These are phyloP conservation scores for Fonsecaea nubica DNA, from an alignment of 2,329 filamentous ascomycete species.

Conservation along the genomic window DNA sequence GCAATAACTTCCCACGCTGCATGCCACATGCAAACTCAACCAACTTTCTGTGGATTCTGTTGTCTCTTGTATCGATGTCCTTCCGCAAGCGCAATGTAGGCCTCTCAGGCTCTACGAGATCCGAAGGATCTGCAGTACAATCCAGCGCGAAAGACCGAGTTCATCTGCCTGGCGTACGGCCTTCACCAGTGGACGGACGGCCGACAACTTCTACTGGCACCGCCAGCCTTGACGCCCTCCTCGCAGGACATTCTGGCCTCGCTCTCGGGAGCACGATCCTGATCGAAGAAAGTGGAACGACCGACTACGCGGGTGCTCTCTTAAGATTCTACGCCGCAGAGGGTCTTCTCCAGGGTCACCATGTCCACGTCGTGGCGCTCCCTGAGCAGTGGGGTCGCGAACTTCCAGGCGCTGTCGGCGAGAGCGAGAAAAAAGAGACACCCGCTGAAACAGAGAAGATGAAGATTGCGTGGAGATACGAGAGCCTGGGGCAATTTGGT, in stretches of 20 bases:
- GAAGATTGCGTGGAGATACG: conserved; percentile 99
- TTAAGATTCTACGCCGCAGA: conserved; percentile 91
- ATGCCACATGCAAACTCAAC: too few species aligned
- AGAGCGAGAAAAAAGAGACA: conserved; percentile 56
- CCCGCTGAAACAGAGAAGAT: conserved; percentile 71
- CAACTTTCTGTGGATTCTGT: not conserved
- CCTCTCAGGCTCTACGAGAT: conserved; percentile 52
- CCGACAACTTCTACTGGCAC: conserved; percentile 91
- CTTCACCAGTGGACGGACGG: conserved; percentile 87
- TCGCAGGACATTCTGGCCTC: conserved; percentile 86
- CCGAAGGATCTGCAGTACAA: conserved; percentile 39
- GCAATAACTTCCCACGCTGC: too few species aligned
- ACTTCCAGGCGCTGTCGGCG: conserved; percentile 73
- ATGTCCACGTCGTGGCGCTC: conserved; percentile 82
- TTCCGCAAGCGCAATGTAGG: conserved; percentile 72
- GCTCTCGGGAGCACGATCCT: conserved; percentile 80
- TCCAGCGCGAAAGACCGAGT: conserved; percentile 38
- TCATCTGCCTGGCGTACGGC: conserved; percentile 66
- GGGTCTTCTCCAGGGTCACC: conserved; percentile 88
- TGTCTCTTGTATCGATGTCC: conserved; percentile 57
- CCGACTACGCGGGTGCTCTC: conserved; percentile 86
- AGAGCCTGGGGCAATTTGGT: conserved; percentile 76
- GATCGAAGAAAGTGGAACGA: conserved; percentile 87
- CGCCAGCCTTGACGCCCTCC: conserved; percentile 78
- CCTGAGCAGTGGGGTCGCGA: conserved; percentile 81